These are phyloP conservation scores for Plasmodium malariae DNA, from an alignment of 169 alveolate species.

Conservation along the genomic window DNA sequence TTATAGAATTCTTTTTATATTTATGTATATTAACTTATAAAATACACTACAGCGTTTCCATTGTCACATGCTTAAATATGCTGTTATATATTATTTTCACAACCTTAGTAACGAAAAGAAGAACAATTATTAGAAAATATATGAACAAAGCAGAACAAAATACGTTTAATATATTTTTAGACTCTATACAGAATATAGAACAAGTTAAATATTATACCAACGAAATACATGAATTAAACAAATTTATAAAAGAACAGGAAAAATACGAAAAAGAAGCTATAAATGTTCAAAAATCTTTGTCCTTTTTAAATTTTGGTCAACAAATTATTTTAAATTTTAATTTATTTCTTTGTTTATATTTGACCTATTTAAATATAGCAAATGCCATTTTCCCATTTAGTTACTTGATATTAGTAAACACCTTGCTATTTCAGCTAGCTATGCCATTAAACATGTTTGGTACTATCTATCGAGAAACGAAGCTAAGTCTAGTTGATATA, in stretches of 20 bases:
- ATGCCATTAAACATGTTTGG: slow-evolving; percentile 88
- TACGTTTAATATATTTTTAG: slow-evolving; percentile 87
- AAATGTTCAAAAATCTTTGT: slow-evolving; percentile 83
- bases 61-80: slow-evolving; percentile 87
- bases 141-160: slow-evolving; percentile 89
- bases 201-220: slow-evolving; percentile 86
- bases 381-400: slow-evolving; percentile 81
- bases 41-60: slow-evolving; percentile 88
- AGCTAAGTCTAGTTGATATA: slow-evolving; percentile 84
- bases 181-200: slow-evolving; percentile 88
- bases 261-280: slow-evolving; percentile 85
- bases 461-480: slow-evolving; percentile 86
- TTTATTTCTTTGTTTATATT: slow-evolving; percentile 82
- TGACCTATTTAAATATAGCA: slow-evolving; percentile 76
- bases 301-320: slow-evolving; percentile 86
- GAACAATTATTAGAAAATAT: slow-evolving; percentile 85
- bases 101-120: slow-evolving; percentile 85
- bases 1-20: slow-evolving; percentile 87
- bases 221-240: slow-evolving; percentile 80
- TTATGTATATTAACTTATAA: slow-evolving; percentile 86
- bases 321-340: slow-evolving; percentile 84
- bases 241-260: slow-evolving; percentile 81
- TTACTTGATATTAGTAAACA: slow-evolving; percentile 83
- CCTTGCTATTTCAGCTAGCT: slow-evolving; percentile 84
- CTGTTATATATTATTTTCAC: slow-evolving; percentile 85